phyloP scores from a whole-genome alignment of 257 asterid genomes.

The Eustoma russellianum region DNA sequence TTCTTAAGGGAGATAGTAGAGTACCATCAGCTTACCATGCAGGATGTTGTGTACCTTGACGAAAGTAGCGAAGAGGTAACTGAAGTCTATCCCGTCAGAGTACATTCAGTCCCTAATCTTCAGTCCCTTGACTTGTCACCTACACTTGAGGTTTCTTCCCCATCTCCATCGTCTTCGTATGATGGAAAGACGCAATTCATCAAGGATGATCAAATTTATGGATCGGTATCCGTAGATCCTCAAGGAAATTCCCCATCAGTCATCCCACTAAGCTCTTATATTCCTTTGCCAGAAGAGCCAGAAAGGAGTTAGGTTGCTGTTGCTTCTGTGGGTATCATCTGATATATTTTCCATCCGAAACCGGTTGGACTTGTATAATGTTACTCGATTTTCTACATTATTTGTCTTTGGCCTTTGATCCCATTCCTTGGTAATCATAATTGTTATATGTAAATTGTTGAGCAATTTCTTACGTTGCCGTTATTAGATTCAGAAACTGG shows the following conservation, averaged over 20 bases:
- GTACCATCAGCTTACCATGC: conserved; percentile 98
- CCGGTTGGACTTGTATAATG: conserved; percentile 10
- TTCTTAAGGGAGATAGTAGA: conserved; percentile 86
- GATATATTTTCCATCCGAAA: conserved; percentile 2
- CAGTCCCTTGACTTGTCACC: conserved; percentile 25
- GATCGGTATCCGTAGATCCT: conserved; percentile 29
- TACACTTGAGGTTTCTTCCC: conserved; percentile 13
- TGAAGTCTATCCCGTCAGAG: conserved; percentile 78
- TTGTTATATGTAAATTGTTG: not conserved
- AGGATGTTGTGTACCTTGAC: conserved; percentile 82
- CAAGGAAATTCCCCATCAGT: conserved; percentile 24
- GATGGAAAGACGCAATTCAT: conserved; percentile 35
- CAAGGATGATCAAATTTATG: conserved; percentile 17
- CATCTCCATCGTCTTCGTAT: conserved; percentile 45
- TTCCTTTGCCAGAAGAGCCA: conserved; percentile 40
- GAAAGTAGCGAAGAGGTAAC: conserved; percentile 91
- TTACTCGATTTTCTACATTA: conserved; percentile 6
- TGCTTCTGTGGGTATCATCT: conserved; percentile 10
- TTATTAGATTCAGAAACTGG: not conserved
- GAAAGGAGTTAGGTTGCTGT: conserved; percentile 32
- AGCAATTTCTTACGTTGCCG: not conserved
- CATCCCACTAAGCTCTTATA: conserved; percentile 38
- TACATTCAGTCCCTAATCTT: conserved; percentile 19
- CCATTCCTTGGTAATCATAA: not conserved
- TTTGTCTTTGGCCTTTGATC: conserved; percentile 4